Percentiles rank a stretch among this genome's conserved stretches.
Evolutionary conservation across 768 basidiomycete genomes (phyloP).

Genomic region (Lactifluus volemus): DNA sequence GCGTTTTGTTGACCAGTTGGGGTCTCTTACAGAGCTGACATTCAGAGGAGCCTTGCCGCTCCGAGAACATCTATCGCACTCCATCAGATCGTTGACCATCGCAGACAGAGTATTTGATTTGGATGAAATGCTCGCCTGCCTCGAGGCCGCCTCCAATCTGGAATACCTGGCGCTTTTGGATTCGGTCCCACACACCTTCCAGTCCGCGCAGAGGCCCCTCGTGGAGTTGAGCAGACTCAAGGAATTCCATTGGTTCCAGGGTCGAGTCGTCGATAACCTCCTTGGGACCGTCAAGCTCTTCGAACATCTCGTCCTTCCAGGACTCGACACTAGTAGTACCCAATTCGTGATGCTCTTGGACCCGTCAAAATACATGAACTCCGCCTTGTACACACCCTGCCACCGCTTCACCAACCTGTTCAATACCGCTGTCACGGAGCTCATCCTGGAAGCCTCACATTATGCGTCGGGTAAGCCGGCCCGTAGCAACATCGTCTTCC

Average conservation of each 20-base stretch:
- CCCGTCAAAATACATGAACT: background rate
- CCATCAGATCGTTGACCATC: slow-evolving; percentile 4
- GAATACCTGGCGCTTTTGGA: slow-evolving; percentile 8
- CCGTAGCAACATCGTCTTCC: slow-evolving; percentile 8
- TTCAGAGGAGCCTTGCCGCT: slow-evolving; percentile 1
- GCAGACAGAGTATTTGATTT: slow-evolving; percentile 4
- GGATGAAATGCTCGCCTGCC: slow-evolving; percentile 2
- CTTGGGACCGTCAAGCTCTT: slow-evolving; percentile 15
- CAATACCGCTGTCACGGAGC: background rate
- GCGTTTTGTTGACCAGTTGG: background rate
- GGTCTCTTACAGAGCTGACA: background rate
- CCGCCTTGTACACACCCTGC: background rate
- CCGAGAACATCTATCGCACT: background rate
- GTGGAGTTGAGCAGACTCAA: background rate
- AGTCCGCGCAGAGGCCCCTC: background rate
- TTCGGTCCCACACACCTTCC: slow-evolving; percentile 5
- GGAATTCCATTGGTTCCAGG: slow-evolving; percentile 12
- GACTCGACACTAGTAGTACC: background rate
- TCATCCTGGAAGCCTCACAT: slow-evolving; percentile 3
- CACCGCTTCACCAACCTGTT: background rate
- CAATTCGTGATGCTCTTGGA: slow-evolving; percentile 6
- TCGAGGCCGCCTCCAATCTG: slow-evolving; percentile 4
- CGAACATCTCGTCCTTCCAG: slow-evolving; percentile 7
- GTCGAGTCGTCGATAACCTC: background rate
- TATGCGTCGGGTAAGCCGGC: slow-evolving; percentile 1